These are phyloP conservation scores for Calophaca sinica DNA, from an alignment of 306 rosid species.

Conservation along the genomic window DNA sequence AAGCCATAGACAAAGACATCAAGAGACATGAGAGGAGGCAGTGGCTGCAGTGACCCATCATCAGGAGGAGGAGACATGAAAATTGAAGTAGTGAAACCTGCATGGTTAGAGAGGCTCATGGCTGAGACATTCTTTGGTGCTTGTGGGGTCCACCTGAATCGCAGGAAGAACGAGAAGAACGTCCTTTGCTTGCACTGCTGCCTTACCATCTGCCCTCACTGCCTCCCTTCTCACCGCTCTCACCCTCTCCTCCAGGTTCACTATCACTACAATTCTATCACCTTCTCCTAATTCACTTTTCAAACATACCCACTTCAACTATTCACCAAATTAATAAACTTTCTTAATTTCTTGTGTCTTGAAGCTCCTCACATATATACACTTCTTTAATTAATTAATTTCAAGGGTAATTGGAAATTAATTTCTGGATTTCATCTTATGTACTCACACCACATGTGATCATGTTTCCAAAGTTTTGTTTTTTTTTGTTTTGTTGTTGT, in stretches of 20 bases:
- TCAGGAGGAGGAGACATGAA: slow-evolving; percentile 18
- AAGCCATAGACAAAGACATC: too few relatives aligned
- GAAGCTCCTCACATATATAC: too few relatives aligned
- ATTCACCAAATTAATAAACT: too few relatives aligned
- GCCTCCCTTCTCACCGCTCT: slow-evolving; percentile 73
- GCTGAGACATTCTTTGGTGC: slow-evolving; percentile 85
- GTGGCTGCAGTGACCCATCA: slow-evolving; percentile 25
- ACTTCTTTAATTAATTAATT: too few relatives aligned
- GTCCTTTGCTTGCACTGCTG: slow-evolving; percentile 87
- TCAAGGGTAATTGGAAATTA: too few relatives aligned
- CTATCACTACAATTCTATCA: too few relatives aligned
- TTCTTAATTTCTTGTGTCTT: too few relatives aligned
- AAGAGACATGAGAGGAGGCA: slow-evolving; percentile 37
- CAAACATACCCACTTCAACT: not conserved
- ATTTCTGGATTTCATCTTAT: too few relatives aligned
- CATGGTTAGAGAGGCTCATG: slow-evolving; percentile 85
- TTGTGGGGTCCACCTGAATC: slow-evolving; percentile 82
- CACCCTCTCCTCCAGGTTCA: slow-evolving; percentile 95
- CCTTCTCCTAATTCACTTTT: not conserved
- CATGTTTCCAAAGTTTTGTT: not conserved
- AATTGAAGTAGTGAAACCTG: slow-evolving; percentile 58
- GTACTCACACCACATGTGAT: slow-evolving; percentile 1
- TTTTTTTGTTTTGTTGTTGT: not conserved
- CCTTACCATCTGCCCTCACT: slow-evolving; percentile 87
- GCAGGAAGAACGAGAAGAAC: slow-evolving; percentile 94